A percentile compares a stretch with the other conserved stretches of the same genome.
These are phyloP conservation scores for Cyclocybe aegerita DNA, from an alignment of 768 basidiomycete species.

Conservation along the genomic window DNA sequence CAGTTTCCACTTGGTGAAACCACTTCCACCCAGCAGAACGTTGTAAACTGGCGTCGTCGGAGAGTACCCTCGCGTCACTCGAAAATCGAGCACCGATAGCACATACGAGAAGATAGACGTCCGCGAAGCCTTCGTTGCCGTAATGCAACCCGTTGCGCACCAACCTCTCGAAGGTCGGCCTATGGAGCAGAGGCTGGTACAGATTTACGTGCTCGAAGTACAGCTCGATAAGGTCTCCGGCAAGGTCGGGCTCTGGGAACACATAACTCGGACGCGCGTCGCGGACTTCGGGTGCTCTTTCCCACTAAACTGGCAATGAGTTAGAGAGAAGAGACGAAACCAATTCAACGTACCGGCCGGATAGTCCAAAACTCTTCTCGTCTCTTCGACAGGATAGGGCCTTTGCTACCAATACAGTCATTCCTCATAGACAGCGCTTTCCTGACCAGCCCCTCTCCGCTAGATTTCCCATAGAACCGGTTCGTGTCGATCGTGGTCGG, in stretches of 20 bases:
- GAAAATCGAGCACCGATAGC: conserved; percentile 56
- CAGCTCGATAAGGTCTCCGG: conserved; percentile 21
- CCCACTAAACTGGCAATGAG: neutral
- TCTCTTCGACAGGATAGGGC: conserved; percentile 11
- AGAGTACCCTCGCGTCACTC: conserved; percentile 50
- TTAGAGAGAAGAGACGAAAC: no score
- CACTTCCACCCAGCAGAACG: conserved; percentile 56
- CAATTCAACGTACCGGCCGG: neutral
- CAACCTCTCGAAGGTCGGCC: conserved; percentile 55
- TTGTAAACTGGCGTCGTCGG: conserved; percentile 26
- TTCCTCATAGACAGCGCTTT: conserved; percentile 52
- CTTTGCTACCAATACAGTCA: conserved; percentile 33
- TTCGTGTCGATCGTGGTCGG: no score
- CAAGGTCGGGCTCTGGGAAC: conserved; percentile 33
- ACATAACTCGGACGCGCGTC: conserved; percentile 17
- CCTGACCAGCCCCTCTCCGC: conserved; percentile 41
- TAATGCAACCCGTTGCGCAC: conserved; percentile 45
- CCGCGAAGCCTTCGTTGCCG: conserved; percentile 45
- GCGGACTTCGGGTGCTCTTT: neutral
- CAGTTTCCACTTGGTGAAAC: conserved; percentile 55
- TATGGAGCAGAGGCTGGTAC: conserved; percentile 61
- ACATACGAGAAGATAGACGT: conserved; percentile 60
- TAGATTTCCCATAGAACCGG: conserved; percentile 46
- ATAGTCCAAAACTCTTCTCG: conserved; percentile 15
- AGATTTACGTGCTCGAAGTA: conserved; percentile 57